Percentiles rank a stretch among this genome's conserved stretches.
Evolutionary conservation across 805 yeast genomes (phyloP).

Genomic region (Lachancea cidri): DNA sequence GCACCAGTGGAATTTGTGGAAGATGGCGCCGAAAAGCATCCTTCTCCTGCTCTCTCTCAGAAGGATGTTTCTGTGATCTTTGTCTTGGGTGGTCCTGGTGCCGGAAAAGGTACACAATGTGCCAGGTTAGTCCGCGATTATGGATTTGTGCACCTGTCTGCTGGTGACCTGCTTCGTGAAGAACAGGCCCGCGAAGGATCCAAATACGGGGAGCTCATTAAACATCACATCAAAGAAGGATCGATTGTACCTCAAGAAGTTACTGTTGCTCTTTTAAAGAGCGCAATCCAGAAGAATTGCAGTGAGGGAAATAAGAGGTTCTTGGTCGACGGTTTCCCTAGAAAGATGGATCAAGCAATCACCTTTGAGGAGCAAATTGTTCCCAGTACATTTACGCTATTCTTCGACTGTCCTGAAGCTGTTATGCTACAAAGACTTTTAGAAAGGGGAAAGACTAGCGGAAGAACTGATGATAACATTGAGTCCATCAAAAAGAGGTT

Average conservation of each 20-base stretch:
- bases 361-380: constrained; percentile 82
- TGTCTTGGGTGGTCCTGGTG: constrained; percentile 96
- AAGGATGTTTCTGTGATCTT: constrained; percentile 75
- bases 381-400: constrained; percentile 63
- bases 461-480: constrained; percentile 87
- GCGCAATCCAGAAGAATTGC: constrained; percentile 61
- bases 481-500: constrained; percentile 90
- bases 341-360: constrained; percentile 96
- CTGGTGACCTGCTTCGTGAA: constrained; percentile 93
- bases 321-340: constrained; percentile 92
- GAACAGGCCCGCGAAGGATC: constrained; percentile 84
- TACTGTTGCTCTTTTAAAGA: constrained; percentile 75
- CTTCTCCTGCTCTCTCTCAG: constrained; percentile 45
- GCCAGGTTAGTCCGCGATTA: constrained; percentile 74
- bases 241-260: constrained; percentile 88
- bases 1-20: constrained; percentile 45
- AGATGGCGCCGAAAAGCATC: constrained; percentile 7
- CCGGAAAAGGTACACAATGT: constrained; percentile 98
- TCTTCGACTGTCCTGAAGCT: constrained; percentile 75
- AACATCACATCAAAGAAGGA: constrained; percentile 80
- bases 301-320: constrained; percentile 47
- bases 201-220: constrained; percentile 79
- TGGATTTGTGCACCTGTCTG: constrained; percentile 82
- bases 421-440: constrained; percentile 82
- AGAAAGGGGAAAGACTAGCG: constrained; percentile 91